Base-by-base conservation (phyloP, 2,329 filamentous ascomycete genomes). In the Diaporthe ampelina region DNA sequence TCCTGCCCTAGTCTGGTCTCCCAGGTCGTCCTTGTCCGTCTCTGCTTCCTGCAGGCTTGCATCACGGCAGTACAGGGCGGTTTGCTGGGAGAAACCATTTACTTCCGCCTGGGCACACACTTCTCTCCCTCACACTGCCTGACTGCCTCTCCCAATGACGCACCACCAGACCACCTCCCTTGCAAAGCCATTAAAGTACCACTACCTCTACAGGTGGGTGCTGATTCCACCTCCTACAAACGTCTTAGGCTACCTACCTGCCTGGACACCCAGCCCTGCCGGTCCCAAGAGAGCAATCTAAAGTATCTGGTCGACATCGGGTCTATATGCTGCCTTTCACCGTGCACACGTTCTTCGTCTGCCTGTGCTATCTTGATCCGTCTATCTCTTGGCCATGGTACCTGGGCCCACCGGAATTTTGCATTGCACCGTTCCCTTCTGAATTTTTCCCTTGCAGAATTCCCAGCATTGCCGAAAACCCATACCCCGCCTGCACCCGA, bases 361-460 rank as follows among this genome's bases (percentile, higher is more conserved):
- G 15, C 13, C 58, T 6, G 37, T 63, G 59, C 24, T 15, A 32
- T 35, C n/a, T 50, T 24, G 2, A 24, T 35, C 11, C 35, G 45
- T 67, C 29, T 26, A 19, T 50, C 61, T 67, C 26, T 35, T 35
- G 43, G 43, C 26, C 35, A 35, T 26, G 50, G 29, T 50, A 4
- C 24, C 48, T 37, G 45, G 48, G 63, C 63, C 63, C 63, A 54
- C 63, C 48, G 29, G 63, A 40, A 11, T 21, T 54, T 24, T 68
- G 40, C 6, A 21, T 40, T 54, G 32, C 48, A 15, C 48, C 63
- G 63, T 68, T 54, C n/a, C 45, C n/a, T 21, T 68, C 48, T 54
- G 63, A 68, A 68, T 54, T 26, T 68, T 68, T 68, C 63, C 63
- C 63, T 40, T 68, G 21, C 63, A 68, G 63, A 26, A 54, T 9